Conservation (phyloP, 176 grass and related monocot genomes). For the Rhynchospora pubera region DNA sequence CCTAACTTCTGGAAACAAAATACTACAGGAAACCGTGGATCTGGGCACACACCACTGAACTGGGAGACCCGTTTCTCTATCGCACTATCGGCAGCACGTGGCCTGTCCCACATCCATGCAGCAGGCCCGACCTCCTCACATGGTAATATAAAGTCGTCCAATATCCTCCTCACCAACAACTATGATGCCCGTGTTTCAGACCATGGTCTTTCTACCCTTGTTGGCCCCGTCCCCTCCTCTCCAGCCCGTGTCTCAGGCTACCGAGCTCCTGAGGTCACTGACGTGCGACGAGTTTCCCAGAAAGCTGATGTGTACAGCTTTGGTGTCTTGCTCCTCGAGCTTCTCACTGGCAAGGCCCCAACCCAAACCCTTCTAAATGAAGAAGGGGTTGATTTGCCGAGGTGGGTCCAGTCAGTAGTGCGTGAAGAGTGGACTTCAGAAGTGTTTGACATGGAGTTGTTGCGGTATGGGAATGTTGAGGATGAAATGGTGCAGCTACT, state of each 20-base stretch:
- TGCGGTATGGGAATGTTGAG: conserved; percentile 75
- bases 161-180: conserved; percentile 83
- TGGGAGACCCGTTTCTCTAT: conserved; percentile 78
- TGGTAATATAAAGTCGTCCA: conserved; percentile 98
- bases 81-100: conserved; percentile 54
- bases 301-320: conserved; percentile 57
- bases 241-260: conserved; percentile 62
- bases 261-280: conserved; percentile 92
- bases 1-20: background rate
- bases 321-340: conserved; percentile 61
- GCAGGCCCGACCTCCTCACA: conserved; percentile 54
- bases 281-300: conserved; percentile 57
- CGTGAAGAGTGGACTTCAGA: conserved; percentile 90
- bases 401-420: conserved; percentile 91
- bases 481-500: conserved; percentile 98
- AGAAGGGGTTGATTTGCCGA: conserved; percentile 80
- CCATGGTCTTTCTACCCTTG: conserved; percentile 78
- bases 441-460: conserved; percentile 96
- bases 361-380: conserved; percentile 88
- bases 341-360: conserved; percentile 94
- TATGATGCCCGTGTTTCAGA: conserved; percentile 85
- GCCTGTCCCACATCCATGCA: conserved; percentile 77
- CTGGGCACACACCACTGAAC: conserved; percentile 71
- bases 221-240: conserved; percentile 44
- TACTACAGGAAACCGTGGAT: conserved; percentile 72